Base-by-base conservation (phyloP, 768 basidiomycete species). In the Amanita rubescens region DNA sequence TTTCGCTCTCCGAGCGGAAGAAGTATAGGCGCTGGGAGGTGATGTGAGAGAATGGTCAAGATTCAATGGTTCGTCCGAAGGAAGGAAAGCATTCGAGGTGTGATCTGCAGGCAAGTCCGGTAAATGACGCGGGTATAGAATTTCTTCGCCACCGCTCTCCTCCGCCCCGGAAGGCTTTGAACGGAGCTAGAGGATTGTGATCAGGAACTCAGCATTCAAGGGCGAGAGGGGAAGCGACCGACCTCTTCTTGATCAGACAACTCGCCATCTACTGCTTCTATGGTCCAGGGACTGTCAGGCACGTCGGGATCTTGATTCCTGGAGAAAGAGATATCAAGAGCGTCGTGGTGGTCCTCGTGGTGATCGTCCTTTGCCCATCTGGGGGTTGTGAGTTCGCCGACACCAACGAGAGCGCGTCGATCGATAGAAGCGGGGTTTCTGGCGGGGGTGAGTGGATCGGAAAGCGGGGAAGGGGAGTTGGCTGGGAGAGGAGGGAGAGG, bases 331-430 rank as follows among this genome's bases (percentile, higher is more conserved):
- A 77, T 69, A 35, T 77, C 75, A 54, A 77, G 77, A 19, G 65
- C 60, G 51, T 67, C 75, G 58, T 67, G 67, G 33, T 71, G 68
- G 44, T 65, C 60, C 49, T 67, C 75, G 59, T 68, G 66, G 33
- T 71, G 68, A 45, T 77, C 75, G 25, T 71, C 66, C 63, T 79
- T 80, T 55, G 79, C 78, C 94, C 94, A 99, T 56, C 94, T 81
- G 45, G 96, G 96, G n/a, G 96, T 99, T 17, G 93, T 75, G 30
- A 98, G 80, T 69, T 99, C 96, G 34, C 96, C 96, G 5, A 98
- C 89, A 22, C 96, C 96, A 50, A 98, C 82, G 37, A 98, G 81
- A 34, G 84, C 87, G 15, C 82, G 78, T 54, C 96, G 78, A 71
- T 98, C 94, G 56, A 93, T 92, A 59, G 72, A 66, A 19, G 88